Evolutionary conservation across 2,329 filamentous ascomycete species (phyloP).

Genomic region (Apiospora rasikravindrae): DNA sequence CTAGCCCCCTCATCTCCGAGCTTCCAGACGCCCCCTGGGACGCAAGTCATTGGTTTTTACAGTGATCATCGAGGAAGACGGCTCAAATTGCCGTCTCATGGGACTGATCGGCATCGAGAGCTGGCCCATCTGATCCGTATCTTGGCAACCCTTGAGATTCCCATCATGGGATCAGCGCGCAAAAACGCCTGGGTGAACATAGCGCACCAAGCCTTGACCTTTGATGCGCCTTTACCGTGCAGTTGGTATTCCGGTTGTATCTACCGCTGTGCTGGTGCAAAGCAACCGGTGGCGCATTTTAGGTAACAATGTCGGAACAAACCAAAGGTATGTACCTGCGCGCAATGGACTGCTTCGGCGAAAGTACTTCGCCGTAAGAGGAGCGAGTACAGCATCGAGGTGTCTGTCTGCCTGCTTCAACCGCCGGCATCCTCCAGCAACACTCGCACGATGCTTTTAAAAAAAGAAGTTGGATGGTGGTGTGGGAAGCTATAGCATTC

Average conservation of each 20-base stretch:
- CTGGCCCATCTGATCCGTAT: conserved; percentile 4
- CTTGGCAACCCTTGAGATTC: conserved; percentile 9
- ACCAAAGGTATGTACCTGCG: not conserved
- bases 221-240: not conserved
- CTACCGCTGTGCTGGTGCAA: not conserved
- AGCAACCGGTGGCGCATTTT: not conserved
- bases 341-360: not conserved
- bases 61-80: not conserved
- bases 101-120: conserved; percentile 4
- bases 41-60: conserved; percentile 6
- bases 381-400: not conserved
- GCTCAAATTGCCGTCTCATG: conserved; percentile 8
- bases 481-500: conserved; percentile 1
- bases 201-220: not conserved
- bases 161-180: conserved; percentile 12
- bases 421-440: not conserved
- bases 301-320: not conserved
- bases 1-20: not conserved
- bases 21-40: conserved; percentile 1
- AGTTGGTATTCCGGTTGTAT: not conserved
- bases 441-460: not conserved
- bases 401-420: not conserved
- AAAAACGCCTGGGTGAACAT: not conserved
- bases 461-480: not conserved
- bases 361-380: not conserved